These are phyloP conservation scores for Pseudocercospora macadamiae DNA, from an alignment of 2,329 filamentous ascomycete species.

Conservation along the genomic window DNA sequence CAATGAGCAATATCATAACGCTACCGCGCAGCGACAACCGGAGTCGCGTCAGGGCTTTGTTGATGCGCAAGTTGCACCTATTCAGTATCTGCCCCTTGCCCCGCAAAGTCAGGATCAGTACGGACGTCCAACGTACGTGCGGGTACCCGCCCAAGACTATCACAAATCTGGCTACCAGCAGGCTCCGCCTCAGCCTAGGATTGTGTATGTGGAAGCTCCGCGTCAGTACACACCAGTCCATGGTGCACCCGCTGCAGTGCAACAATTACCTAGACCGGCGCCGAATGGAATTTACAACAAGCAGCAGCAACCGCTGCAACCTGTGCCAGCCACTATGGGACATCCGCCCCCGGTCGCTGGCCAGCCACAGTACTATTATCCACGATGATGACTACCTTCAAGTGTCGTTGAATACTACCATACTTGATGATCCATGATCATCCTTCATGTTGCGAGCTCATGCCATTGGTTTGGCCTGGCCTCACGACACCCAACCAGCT, in stretches of 20 bases:
- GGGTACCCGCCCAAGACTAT: not conserved
- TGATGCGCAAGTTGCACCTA: constrained; percentile 28
- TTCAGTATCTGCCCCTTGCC: constrained; percentile 24
- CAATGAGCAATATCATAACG: constrained; percentile 3
- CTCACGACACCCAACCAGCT: no score
- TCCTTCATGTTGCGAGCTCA: no score
- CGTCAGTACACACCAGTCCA: constrained; percentile 31
- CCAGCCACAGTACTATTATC: constrained; percentile 30
- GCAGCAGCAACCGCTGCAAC: not conserved
- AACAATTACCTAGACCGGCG: constrained; percentile 30
- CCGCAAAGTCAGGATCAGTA: constrained; percentile 13
- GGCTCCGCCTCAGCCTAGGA: constrained; percentile 6
- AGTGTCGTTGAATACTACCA: no score
- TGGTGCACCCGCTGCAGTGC: constrained; percentile 39
- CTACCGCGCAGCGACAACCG: not conserved
- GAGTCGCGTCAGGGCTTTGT: constrained; percentile 17
- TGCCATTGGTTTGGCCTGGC: no score
- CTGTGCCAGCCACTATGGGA: constrained; percentile 4
- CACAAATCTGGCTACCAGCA: not conserved
- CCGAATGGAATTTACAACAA: constrained; percentile 1
- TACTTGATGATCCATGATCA: not conserved
- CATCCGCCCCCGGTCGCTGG: constrained; percentile 7
- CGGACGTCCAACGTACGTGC: not conserved
- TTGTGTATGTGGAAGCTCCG: constrained; percentile 16
- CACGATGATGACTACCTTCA: constrained; percentile 18